Evolutionary conservation across 768 basidiomycete species (phyloP), one percentile per base, ranked within the genome.

Genomic region (Lentinus brumalis): DNA sequence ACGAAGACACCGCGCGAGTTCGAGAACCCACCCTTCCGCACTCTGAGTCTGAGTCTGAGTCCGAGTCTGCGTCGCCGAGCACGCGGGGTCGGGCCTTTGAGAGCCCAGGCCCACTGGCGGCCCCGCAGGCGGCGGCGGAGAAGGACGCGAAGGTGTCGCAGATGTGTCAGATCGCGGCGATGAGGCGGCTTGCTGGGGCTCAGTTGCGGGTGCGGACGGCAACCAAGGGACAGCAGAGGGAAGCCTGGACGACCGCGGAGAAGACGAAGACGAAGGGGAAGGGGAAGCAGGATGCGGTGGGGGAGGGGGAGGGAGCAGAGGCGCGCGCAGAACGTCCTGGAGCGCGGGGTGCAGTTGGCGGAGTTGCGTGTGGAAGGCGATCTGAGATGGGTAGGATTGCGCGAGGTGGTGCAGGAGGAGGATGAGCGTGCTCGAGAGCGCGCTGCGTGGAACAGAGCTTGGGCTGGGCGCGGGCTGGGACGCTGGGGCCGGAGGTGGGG

Each of bases 361-460:
- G 2, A 80, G 69, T 51, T 79, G 78, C 60, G 83, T 80, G 41
- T 76, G 72, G 71, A 83, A 91, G 9, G 78, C 64, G 54, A 75
- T 73, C 68, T 91, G 90, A 1, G 88, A 89, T 4, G 91, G 91
- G 71, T 87, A 89, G 5, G 76, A 71, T 8, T 78, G 66, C 15
- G 81, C 71, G 10, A 92, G 80, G 58, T 83, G 79, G 65, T 91
- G 82, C 14, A 90, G 72, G 30, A 87, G 78, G 3, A 83, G 79
- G 26, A 86, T 68, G 5, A 91, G 66, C 47, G 78, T 66, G 1
- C 78, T 75, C 18, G 67, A 41, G 31, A 71, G 65, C 61, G 71
- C 68, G 10, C 30, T 16, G 12, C 16, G 58, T 14, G 47, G 47
- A 11, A 50, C 45, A 6, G 30, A 29, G 26, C 69, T 64, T 12